Evolutionary conservation across 495 filamentous ascomycete genomes (phyloP), one percentile per base, ranked within the genome.

Genomic region (Penicillium goetzii): DNA sequence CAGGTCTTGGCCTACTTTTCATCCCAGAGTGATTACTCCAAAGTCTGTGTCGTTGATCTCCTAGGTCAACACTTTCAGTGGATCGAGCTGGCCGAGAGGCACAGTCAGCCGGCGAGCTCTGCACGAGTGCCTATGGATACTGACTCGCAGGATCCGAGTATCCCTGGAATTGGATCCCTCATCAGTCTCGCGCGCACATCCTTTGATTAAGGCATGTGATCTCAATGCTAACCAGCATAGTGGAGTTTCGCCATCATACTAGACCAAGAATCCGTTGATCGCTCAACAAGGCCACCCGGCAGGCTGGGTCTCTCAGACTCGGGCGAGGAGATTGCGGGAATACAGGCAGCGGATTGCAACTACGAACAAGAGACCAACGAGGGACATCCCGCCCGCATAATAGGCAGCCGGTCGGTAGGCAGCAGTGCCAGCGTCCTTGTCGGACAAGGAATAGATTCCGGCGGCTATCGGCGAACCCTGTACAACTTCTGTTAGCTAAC

Each of bases 381-480:
- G 23, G 14, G 60, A 62, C 52, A 62, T 62, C 5, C 50, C 60
- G 4, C 60, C 60, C 3, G 60, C 54, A 26, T 62, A 62, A 56
- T 62, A 62, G 2, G 60, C 60, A 19, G 60, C 60, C 43, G 60
- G 60, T 62, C 60, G 38, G 21, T 62, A 62, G 15, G 60, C 60
- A 62, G 38, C 51, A 50, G 51, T 62, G 36, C 50, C 60, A 14
- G 40, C 21, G 15, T 38, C 30, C 30, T 62, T 56, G 40, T 62
- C 52, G 30, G 60, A 51, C 36, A 62, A 15, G 26, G 60, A 55
- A 56, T 62, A 62, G 15, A 62, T 36, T 3, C 60, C 60, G 11
- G 60, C 60, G 23, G 60, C 60, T 6, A 62, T 62, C 3, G 60
- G 60, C 2, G 60, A 62, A 26, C 60, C 60, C 60, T 62, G 21